Percentiles rank a stretch among this genome's conserved stretches.
Conservation (phyloP, 1,284 basidiomycete genomes). For the Ustilago loliicola region DNA sequence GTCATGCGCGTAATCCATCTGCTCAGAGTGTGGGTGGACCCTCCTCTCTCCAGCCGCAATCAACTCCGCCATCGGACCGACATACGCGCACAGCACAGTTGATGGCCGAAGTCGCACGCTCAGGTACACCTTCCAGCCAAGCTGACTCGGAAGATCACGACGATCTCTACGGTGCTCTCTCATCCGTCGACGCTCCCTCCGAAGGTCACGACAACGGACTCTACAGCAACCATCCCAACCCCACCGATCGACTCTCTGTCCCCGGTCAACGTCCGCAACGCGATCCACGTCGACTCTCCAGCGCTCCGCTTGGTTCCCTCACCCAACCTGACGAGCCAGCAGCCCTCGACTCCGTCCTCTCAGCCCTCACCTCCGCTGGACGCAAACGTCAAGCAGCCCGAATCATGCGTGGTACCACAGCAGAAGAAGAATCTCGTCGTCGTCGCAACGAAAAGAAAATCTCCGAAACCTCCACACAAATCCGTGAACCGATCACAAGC, state of each 20-base stretch:
- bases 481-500: conserved; percentile 40
- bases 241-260: conserved; percentile 34
- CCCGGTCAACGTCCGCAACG: conserved; percentile 45
- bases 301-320: conserved; percentile 61
- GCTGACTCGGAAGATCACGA: conserved; percentile 50
- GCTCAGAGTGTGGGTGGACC: conserved; percentile 23
- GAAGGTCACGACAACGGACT: conserved; percentile 34
- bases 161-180: conserved; percentile 60
- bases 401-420: conserved; percentile 65
- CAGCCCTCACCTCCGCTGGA: conserved; percentile 61
- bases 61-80: conserved; percentile 40
- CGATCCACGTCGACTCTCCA: conserved; percentile 37
- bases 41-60: conserved; percentile 7
- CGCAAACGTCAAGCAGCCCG: conserved; percentile 64
- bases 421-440: conserved; percentile 59
- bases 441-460: conserved; percentile 57
- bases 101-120: conserved; percentile 50
- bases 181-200: conserved; percentile 48
- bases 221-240: conserved; percentile 34
- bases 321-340: conserved; percentile 56
- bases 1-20: conserved; percentile 31
- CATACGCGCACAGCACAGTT: conserved; percentile 53
- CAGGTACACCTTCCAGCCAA: conserved; percentile 38
- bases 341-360: conserved; percentile 61
- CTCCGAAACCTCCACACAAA: conserved; percentile 43